Percentiles rank a stretch among this genome's conserved stretches.
phyloP scores from a whole-genome alignment of 257 asterid genomes.

The Oldenlandia corymbosa region DNA sequence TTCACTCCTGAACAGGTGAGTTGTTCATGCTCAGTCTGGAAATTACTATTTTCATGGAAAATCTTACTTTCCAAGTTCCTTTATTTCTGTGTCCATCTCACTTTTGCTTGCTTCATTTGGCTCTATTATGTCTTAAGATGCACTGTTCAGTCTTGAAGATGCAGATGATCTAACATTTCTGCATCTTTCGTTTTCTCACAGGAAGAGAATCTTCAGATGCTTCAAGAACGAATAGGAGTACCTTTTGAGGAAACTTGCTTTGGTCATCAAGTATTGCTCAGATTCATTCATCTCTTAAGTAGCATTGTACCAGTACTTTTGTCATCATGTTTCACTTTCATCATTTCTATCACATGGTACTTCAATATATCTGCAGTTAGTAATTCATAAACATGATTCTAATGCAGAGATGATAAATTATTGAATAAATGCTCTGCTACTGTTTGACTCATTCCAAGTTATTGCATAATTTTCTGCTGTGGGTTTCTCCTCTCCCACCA shows the following conservation, averaged over 20 bases:
- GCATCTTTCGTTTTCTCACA: conserved; percentile 27
- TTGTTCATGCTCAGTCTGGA: conserved; percentile 2
- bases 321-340: conserved; percentile 12
- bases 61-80: not conserved
- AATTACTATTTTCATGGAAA: not conserved
- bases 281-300: not conserved
- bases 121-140: not conserved
- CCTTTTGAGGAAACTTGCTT: conserved; percentile 68
- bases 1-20: conserved; percentile 68
- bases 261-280: conserved; percentile 69
- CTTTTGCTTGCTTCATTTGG: not conserved
- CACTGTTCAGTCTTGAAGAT: not conserved
- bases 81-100: not conserved
- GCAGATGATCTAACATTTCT: conserved; percentile 3
- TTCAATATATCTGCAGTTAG: too few relatives aligned
- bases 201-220: conserved; percentile 69
- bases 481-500: not conserved
- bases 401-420: too few relatives aligned
- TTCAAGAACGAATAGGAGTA: conserved; percentile 71
- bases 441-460: too few relatives aligned
- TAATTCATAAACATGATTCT: too few relatives aligned
- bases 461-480: not conserved
- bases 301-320: conserved; percentile 31
- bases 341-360: not conserved
- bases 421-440: too few relatives aligned